Conservation (phyloP, 1,284 basidiomycete genomes). For the Puccinia polysora region DNA sequence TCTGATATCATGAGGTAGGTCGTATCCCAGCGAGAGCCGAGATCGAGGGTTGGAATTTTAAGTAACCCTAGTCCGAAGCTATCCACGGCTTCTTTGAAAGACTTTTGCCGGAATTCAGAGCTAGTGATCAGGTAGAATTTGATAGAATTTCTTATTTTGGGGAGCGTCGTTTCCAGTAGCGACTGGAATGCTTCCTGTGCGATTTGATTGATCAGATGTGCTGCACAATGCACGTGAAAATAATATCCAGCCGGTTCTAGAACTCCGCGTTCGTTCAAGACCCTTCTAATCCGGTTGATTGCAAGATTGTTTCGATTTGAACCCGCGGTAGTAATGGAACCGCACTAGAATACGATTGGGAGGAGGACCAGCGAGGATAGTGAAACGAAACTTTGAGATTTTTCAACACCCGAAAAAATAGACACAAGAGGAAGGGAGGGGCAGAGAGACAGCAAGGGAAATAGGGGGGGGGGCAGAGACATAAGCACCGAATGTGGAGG, state of each 20-base stretch:
- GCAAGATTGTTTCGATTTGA: conserved; percentile 11
- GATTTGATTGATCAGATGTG: not conserved
- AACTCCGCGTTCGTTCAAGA: not conserved
- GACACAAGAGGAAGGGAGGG: not conserved
- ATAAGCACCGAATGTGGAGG: too few species aligned
- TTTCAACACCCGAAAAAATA: not conserved
- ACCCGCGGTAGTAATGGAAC: conserved; percentile 7
- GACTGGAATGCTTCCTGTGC: conserved; percentile 1
- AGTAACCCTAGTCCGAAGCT: not conserved
- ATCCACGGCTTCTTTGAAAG: not conserved
- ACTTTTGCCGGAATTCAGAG: not conserved
- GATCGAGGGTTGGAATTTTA: not conserved
- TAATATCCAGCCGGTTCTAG: not conserved
- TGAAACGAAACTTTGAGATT: too few species aligned
- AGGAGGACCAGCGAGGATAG: too few species aligned
- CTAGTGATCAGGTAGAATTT: not conserved
- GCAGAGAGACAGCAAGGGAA: not conserved
- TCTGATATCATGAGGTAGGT: conserved; percentile 11
- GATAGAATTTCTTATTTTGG: not conserved
- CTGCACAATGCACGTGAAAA: conserved; percentile 10
- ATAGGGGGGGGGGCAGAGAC: not conserved
- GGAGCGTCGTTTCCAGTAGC: not conserved
- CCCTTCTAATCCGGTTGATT: not conserved
- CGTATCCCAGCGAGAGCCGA: not conserved
- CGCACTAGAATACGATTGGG: conserved; percentile 13